Conservation (phyloP, 1,139 yeast genomes). For the Zygosaccharomyces sapae region DNA sequence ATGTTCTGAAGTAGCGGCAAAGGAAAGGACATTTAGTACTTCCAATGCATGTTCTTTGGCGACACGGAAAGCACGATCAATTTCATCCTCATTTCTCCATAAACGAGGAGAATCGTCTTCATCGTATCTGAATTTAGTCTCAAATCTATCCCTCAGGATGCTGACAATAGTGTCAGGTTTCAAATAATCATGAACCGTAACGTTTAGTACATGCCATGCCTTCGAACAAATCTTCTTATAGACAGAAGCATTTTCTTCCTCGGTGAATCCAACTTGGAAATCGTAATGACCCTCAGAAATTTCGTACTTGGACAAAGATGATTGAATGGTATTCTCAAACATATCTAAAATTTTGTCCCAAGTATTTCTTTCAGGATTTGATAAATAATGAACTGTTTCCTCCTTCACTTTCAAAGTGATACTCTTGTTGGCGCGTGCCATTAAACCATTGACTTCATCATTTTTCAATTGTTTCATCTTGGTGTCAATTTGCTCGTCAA, state of each 20-base stretch:
- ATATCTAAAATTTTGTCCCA: conserved; percentile 37
- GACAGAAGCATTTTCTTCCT: conserved; percentile 42
- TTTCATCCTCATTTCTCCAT: conserved; percentile 71
- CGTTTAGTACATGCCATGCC: conserved; percentile 65
- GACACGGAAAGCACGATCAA: conserved; percentile 58
- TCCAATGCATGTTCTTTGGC: conserved; percentile 57
- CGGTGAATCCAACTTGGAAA: conserved; percentile 59
- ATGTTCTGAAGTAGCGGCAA: conserved; percentile 53
- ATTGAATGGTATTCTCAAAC: conserved; percentile 44
- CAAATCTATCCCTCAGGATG: conserved; percentile 67
- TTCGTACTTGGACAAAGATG: conserved; percentile 34
- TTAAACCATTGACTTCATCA: conserved; percentile 23
- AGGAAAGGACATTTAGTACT: conserved; percentile 56
- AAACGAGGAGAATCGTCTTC: conserved; percentile 75
- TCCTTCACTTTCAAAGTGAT: conserved; percentile 30
- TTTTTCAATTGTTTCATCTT: conserved; percentile 22
- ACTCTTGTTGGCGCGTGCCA: conserved; percentile 23
- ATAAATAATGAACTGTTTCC: conserved; percentile 24
- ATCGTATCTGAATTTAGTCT: conserved; percentile 78
- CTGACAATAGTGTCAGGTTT: conserved; percentile 55
- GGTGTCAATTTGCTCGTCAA: conserved; percentile 14
- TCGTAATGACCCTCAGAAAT: conserved; percentile 41
- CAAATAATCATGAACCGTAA: conserved; percentile 54
- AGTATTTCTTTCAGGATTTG: conserved; percentile 28
- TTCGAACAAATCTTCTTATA: conserved; percentile 45